Evolutionary conservation across 2,329 filamentous ascomycete species (phyloP), one percentile per base, ranked within the genome.

Genomic region (Metarhizium rileyi): DNA sequence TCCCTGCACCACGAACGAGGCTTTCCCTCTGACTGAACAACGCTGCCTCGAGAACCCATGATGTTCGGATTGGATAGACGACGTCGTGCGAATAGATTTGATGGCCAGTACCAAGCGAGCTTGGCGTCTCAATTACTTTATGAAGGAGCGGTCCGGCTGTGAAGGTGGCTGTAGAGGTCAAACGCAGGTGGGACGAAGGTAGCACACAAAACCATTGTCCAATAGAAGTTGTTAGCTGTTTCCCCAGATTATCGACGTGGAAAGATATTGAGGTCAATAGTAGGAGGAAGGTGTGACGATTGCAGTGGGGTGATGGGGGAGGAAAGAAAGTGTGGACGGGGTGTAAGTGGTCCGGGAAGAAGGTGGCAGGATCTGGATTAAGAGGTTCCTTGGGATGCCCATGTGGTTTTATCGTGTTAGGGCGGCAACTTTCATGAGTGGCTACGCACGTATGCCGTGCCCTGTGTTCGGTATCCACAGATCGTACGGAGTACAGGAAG

Each of bases 1-100:
- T 74, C 71, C 41, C 70, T 69, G 55, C 71, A 73, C 77, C 77
- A 80, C 52, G 67, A 71, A 51, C 60, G 61, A 25, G 64, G 60
- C 41, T 54, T 52, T 52, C 62, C 65, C 49, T 68, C 65, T n/a
- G 60, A 55, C 50, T 59, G 53, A n/a, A 60, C 38, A 42, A 50
- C 46, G 49, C 43, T 28, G 46, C 41, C 36, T 40, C 52, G 53
- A 38, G 57, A 56, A 28, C 57, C 53, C 57, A 57, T 57, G 14
- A 35, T 53, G 49, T 16, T 12, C 14, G 18, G 12, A 8, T 4
- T 45, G 2, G 26, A 5, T 27, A 12, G 28, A 12, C 18, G 16
- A 26, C 8, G 6, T n/a, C 23, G 26, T 30, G 7, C 18, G 7
- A 12, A 16, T 18, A 18, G 26, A 12, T n/a, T 7, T 45, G 26